Evolutionary conservation across 139 green algal genomes (phyloP).

Genomic region (Coelastrella sp.): DNA sequence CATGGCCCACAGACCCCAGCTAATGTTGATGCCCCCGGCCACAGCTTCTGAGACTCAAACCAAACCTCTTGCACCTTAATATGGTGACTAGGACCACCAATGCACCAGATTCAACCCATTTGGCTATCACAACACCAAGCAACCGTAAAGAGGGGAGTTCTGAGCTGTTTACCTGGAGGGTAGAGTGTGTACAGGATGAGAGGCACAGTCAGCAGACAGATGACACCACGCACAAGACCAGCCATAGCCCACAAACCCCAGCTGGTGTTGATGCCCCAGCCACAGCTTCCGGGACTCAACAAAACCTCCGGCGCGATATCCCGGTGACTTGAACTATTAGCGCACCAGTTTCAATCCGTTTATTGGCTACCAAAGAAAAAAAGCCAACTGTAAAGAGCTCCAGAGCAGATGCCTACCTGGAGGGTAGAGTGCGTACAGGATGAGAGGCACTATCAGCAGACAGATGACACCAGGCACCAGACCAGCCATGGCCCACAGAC

Average conservation of each 20-base stretch:
- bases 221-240: conserved; percentile 91
- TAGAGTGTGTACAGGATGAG: conserved; percentile 98
- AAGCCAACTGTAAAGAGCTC: too few relatives aligned
- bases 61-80: too few relatives aligned
- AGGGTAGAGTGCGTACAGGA: conserved; percentile 98
- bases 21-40: conserved; percentile 90
- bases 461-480: conserved; percentile 92
- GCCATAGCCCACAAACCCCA: conserved; percentile 96
- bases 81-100: too few relatives aligned
- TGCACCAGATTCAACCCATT: too few relatives aligned
- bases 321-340: too few relatives aligned
- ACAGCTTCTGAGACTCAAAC: too few relatives aligned
- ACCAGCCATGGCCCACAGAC: conserved; percentile 92
- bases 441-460: conserved; percentile 88
- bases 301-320: too few relatives aligned
- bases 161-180: conserved; percentile 81
- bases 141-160: too few relatives aligned
- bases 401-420: conserved; percentile 69
- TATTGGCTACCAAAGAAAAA: too few relatives aligned
- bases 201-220: conserved; percentile 90
- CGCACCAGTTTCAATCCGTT: too few relatives aligned
- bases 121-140: too few relatives aligned
- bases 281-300: too few relatives aligned
- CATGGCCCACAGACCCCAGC: conserved; percentile 95
- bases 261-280: conserved; percentile 88